Percentiles rank a stretch among this genome's conserved stretches.
phyloP scores from a whole-genome alignment of 2,329 filamentous ascomycete genomes.

The Fusarium keratoplasticum region DNA sequence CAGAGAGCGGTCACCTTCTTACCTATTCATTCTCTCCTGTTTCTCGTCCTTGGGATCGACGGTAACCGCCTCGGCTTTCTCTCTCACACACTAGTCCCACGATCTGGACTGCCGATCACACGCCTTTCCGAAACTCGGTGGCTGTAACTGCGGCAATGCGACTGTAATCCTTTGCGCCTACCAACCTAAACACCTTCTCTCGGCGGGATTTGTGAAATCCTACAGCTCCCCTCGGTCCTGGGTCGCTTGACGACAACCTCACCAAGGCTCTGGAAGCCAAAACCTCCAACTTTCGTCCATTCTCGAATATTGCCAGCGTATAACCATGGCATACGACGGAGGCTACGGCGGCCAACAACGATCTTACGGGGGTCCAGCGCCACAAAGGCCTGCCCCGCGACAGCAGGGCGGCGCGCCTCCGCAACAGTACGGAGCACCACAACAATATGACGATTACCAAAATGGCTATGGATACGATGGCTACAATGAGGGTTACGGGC shows the following conservation, averaged over 20 bases:
- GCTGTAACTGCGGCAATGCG: conserved; percentile 41
- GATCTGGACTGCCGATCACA: conserved; percentile 38
- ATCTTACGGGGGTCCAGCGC: conserved; percentile 61
- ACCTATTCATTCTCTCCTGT: neutral
- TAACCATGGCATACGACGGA: conserved; percentile 66
- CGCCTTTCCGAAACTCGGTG: conserved; percentile 34
- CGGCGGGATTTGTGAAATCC: neutral
- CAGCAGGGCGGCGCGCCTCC: conserved; percentile 46
- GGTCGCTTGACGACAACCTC: conserved; percentile 7
- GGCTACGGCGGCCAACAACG: conserved; percentile 58
- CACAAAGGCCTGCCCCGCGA: conserved; percentile 56
- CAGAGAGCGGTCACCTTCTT: conserved; percentile 1
- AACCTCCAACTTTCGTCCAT: neutral
- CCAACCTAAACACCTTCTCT: conserved; percentile 1
- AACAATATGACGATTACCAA: conserved; percentile 60
- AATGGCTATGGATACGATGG: conserved; percentile 60
- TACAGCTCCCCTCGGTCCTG: conserved; percentile 1
- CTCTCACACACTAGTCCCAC: conserved; percentile 29
- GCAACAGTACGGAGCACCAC: conserved; percentile 51
- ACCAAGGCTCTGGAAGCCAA: conserved; percentile 4
- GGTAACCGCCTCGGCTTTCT: conserved; percentile 5
- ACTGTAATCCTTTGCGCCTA: conserved; percentile 39
- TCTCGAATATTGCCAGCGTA: conserved; percentile 54
- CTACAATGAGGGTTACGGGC: conserved; percentile 55
- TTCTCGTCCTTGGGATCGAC: conserved; percentile 16